Percentiles rank a stretch among this genome's conserved stretches.
Conservation (phyloP, 768 basidiomycete genomes). For the Suillus alpinus region DNA sequence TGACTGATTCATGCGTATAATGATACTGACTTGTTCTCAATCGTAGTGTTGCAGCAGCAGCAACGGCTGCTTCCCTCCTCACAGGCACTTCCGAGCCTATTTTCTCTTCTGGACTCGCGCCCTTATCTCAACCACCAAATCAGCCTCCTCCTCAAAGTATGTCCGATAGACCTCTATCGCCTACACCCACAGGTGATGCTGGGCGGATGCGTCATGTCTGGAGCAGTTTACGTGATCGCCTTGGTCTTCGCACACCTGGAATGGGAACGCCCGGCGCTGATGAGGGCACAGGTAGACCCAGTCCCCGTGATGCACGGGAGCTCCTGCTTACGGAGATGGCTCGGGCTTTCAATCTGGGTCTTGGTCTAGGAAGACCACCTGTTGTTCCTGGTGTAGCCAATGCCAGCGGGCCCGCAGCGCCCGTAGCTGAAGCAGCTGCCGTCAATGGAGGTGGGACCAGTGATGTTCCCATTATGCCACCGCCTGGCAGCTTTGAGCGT, state of each 20-base stretch:
- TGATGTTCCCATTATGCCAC: constrained; percentile 25
- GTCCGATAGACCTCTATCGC: constrained; percentile 35
- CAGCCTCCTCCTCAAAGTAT: constrained; percentile 14
- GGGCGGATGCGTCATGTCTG: constrained; percentile 61
- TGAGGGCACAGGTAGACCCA: constrained; percentile 9
- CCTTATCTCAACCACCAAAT: constrained; percentile 25
- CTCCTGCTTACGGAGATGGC: constrained; percentile 81
- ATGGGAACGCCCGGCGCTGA: constrained; percentile 14
- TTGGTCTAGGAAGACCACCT: constrained; percentile 41
- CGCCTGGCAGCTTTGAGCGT: constrained; percentile 75
- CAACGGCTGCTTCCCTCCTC: constrained; percentile 84
- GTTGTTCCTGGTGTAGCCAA: constrained; percentile 14
- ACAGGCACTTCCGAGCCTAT: constrained; percentile 68
- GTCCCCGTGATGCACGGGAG: constrained; percentile 52
- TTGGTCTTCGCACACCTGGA: constrained; percentile 46
- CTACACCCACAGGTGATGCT: constrained; percentile 39
- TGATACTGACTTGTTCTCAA: not conserved
- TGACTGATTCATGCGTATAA: constrained; percentile 4
- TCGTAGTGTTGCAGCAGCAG: constrained; percentile 80
- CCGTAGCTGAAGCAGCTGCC: not conserved
- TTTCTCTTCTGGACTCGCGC: constrained; percentile 53
- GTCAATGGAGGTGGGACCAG: constrained; percentile 6
- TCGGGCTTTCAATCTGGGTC: constrained; percentile 71
- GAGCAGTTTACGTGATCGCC: constrained; percentile 65
- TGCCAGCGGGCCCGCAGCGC: constrained; percentile 7